Conservation (phyloP, 805 yeast genomes). For the Kodamaea hsintzibuensis region DNA sequence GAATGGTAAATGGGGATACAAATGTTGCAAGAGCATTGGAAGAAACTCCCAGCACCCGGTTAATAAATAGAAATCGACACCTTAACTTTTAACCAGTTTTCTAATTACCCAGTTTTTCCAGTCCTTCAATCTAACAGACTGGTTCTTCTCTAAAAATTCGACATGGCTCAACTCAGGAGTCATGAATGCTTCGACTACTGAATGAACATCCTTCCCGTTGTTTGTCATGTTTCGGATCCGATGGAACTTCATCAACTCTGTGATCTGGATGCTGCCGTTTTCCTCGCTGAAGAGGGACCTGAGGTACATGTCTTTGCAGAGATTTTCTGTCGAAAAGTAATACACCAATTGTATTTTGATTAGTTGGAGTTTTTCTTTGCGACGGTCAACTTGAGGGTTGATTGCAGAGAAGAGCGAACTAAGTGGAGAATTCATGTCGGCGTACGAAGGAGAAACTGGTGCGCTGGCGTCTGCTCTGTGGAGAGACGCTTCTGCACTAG, state of each 20-base stretch:
- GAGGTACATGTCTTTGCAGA: constrained; percentile 22
- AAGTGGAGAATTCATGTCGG: not conserved
- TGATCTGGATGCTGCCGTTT: constrained; percentile 19
- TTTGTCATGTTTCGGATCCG: constrained; percentile 18
- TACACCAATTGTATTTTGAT: constrained; percentile 17
- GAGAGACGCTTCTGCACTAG: not conserved
- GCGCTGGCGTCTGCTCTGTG: not conserved
- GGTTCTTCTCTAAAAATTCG: constrained; percentile 15
- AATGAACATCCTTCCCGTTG: constrained; percentile 12
- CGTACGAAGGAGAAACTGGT: not conserved
- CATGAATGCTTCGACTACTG: constrained; percentile 13
- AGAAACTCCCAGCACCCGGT: constrained; percentile 19
- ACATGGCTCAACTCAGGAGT: constrained; percentile 11
- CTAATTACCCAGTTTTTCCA: constrained; percentile 20
- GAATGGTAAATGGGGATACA: constrained; percentile 46
- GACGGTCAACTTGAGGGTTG: not conserved
- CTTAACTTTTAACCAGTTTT: not conserved
- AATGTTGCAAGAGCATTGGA: constrained; percentile 38
- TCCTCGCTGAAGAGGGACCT: constrained; percentile 16
- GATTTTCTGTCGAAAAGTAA: constrained; percentile 25
- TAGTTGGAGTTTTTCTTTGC: not conserved
- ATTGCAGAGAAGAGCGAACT: not conserved
- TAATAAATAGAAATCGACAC: not conserved
- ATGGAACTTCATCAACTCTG: constrained; percentile 18
- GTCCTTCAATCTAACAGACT: constrained; percentile 14